Percentiles rank a stretch among this genome's conserved stretches.
Conservation (phyloP, 164 flowering plant genomes). For the Dillenia suffruticosa region DNA sequence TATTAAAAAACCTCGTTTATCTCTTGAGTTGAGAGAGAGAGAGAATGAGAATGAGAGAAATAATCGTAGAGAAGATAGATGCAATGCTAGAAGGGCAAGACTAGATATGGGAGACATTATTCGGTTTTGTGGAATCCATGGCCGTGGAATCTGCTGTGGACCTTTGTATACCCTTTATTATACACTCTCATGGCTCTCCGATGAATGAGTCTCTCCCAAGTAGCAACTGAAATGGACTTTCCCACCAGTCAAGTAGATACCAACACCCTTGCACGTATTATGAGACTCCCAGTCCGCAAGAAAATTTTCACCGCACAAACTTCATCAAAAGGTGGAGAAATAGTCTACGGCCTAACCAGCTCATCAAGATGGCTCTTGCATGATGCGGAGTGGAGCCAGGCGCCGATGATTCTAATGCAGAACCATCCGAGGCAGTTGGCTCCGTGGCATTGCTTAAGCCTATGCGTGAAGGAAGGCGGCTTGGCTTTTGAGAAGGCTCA, state of each 20-base stretch:
- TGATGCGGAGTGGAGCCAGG: constrained; percentile 19
- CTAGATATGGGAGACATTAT: constrained; percentile 26
- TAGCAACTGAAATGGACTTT: constrained; percentile 14
- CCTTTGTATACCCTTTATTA: constrained; percentile 38
- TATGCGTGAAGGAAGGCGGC: constrained; percentile 33
- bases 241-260: constrained; percentile 18
- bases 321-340: constrained; percentile 15
- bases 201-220: constrained; percentile 27
- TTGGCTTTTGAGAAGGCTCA: constrained; percentile 37
- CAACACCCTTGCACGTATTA: constrained; percentile 33
- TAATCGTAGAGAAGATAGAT: constrained; percentile 7
- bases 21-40: no score
- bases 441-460: constrained; percentile 29
- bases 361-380: constrained; percentile 27
- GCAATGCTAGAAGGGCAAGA: constrained; percentile 27
- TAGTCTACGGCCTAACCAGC: constrained; percentile 26
- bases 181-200: constrained; percentile 29
- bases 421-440: constrained; percentile 19
- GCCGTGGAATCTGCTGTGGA: constrained; percentile 45
- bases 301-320: constrained; percentile 23
- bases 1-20: no score
- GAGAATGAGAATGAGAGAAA: background rate
- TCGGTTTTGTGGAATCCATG: constrained; percentile 37
- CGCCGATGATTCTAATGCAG: constrained; percentile 20
- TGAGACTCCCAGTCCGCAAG: constrained; percentile 38